Conservation (phyloP, 768 basidiomycete species). For the Trametes cubensis region DNA sequence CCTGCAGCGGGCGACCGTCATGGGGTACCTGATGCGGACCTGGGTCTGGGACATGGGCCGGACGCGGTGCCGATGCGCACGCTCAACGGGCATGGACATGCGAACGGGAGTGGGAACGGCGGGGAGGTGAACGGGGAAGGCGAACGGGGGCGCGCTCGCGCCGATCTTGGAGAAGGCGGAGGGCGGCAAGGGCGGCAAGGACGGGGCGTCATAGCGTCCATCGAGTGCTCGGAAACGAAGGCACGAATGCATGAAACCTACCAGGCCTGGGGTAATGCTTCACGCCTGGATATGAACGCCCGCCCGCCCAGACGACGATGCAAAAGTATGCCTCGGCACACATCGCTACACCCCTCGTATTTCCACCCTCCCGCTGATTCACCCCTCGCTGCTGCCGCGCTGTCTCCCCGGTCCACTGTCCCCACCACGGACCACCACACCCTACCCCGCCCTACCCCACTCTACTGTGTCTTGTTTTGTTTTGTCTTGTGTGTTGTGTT, state of each 20-base stretch:
- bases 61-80: not conserved
- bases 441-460: not conserved
- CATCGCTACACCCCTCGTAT: not conserved
- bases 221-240: not conserved
- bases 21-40: conserved; percentile 27
- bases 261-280: too few species aligned
- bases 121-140: not conserved
- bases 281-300: too few species aligned
- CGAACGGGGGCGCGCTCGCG: not conserved
- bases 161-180: conserved; percentile 23
- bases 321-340: not conserved
- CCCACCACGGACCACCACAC: not conserved
- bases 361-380: not conserved
- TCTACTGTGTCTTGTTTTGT: not conserved
- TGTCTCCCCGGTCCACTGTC: too few species aligned
- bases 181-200: not conserved
- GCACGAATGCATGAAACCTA: not conserved
- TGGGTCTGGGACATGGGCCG: conserved; percentile 4
- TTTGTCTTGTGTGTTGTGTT: not conserved
- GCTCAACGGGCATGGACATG: not conserved
- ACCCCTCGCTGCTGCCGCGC: not conserved
- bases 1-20: conserved; percentile 37
- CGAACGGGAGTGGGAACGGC: not conserved
- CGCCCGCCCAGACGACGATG: too few species aligned
- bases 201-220: not conserved